Conservation (phyloP, 1,139 yeast genomes). For the Kodamaea ohmeri region DNA sequence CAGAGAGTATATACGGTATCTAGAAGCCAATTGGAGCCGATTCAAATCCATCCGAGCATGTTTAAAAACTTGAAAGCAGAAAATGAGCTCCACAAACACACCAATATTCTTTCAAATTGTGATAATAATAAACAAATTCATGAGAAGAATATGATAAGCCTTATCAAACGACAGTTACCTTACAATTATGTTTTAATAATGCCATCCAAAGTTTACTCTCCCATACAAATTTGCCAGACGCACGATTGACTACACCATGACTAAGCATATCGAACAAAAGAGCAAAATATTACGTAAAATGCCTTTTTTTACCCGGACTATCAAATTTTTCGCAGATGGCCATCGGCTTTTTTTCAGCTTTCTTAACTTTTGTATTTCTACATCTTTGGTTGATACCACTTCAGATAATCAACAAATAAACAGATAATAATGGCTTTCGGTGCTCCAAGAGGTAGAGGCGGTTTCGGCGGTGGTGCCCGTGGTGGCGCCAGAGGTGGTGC, state of each 20-base stretch:
- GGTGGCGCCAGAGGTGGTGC: conserved; percentile 45
- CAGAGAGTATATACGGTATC: too few relatives aligned
- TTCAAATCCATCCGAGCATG: too few relatives aligned
- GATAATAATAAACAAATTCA: too few relatives aligned
- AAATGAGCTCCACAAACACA: too few relatives aligned
- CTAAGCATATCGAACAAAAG: conserved; percentile 18
- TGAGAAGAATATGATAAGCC: too few relatives aligned
- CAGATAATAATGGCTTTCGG: conserved; percentile 31
- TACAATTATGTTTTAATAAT: neutral
- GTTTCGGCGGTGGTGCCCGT: conserved; percentile 32
- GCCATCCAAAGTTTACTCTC: neutral
- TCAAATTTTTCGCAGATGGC: conserved; percentile 13
- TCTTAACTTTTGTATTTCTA: conserved; percentile 9
- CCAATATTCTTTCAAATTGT: too few relatives aligned
- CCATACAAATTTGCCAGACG: conserved; percentile 9
- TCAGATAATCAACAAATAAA: conserved; percentile 6
- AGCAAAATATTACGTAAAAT: conserved; percentile 15
- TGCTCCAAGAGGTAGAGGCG: conserved; percentile 34
- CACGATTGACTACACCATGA: conserved; percentile 10
- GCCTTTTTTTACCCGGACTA: conserved; percentile 21
- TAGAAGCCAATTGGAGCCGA: too few relatives aligned
- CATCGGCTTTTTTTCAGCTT: conserved; percentile 14
- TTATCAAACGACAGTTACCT: too few relatives aligned
- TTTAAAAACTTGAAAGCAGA: too few relatives aligned
- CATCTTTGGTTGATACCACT: conserved; percentile 6